Evolutionary conservation across 2,329 filamentous ascomycete genomes (phyloP).

Genomic region (Fusarium pseudocircinatum): DNA sequence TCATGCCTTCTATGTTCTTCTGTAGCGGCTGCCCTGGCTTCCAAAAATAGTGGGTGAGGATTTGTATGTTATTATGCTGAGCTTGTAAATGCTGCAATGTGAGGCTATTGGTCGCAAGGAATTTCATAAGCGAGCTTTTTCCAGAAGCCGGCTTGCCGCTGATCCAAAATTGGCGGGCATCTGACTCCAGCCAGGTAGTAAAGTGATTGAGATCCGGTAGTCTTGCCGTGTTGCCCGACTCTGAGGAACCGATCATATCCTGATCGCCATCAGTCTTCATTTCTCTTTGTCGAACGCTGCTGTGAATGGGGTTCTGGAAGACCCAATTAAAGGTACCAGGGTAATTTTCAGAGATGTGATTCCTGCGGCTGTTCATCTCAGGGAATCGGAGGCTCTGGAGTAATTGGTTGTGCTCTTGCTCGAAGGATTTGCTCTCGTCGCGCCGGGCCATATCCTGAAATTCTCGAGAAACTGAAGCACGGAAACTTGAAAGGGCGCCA

Average conservation of each 20-base stretch:
- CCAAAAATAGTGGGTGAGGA: background rate
- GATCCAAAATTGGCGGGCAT: accelerated
- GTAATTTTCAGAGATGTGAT: background rate
- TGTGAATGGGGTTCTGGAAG: accelerated
- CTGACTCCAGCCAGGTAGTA: background rate
- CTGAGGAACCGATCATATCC: no score
- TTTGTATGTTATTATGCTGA: accelerated
- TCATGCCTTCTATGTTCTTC: accelerated
- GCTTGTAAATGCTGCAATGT: accelerated
- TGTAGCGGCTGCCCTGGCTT: background rate
- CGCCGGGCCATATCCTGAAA: background rate
- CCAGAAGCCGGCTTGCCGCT: background rate
- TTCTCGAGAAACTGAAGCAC: accelerated
- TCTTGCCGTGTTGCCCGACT: accelerated
- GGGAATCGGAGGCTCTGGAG: background rate
- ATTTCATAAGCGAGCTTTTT: background rate
- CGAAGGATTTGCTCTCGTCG: accelerated
- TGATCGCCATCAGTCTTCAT: no score
- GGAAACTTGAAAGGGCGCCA: accelerated
- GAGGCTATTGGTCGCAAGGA: accelerated
- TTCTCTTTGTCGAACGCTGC: no score
- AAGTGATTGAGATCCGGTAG: accelerated
- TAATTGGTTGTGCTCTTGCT: accelerated
- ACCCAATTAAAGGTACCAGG: background rate
- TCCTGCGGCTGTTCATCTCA: background rate